These are phyloP conservation scores for Pyropia haitanensis DNA, from an alignment of 23 red algal genomes.

Conservation along the genomic window DNA sequence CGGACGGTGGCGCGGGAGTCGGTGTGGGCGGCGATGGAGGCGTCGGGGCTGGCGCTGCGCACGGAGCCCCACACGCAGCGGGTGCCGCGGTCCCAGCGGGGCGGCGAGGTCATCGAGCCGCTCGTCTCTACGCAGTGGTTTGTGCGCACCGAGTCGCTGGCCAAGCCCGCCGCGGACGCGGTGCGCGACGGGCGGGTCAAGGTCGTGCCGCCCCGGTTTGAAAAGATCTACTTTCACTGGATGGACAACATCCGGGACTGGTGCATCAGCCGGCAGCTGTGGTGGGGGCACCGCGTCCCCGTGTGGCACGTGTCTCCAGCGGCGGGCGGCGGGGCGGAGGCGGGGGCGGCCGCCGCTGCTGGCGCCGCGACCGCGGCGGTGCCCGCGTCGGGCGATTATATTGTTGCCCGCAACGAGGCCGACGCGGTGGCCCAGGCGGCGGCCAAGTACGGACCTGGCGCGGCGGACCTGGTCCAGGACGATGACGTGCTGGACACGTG, in stretches of 20 bases:
- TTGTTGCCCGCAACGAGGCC: conserved; percentile 71
- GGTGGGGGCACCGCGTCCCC: conserved; percentile 97
- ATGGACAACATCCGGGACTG: conserved; percentile 96
- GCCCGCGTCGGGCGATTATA: conserved; percentile 27
- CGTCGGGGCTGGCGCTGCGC: conserved; percentile 44
- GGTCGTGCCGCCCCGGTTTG: conserved; percentile 80
- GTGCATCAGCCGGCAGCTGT: conserved; percentile 95
- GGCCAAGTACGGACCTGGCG: conserved; percentile 28
- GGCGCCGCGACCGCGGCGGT: conserved; percentile 9
- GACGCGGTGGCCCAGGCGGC: conserved; percentile 42
- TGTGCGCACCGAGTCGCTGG: conserved; percentile 65
- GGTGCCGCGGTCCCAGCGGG: conserved; percentile 87
- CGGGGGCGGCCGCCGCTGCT: conserved; percentile 70
- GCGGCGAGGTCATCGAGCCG: conserved; percentile 92
- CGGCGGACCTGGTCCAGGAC: conserved; percentile 61
- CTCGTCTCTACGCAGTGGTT: conserved; percentile 96
- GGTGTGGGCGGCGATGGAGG: conserved; percentile 73
- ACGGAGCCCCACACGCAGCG: conserved; percentile 59
- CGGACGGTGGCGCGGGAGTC: conserved; percentile 64
- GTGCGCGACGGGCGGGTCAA: conserved; percentile 50
- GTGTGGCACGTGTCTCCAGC: conserved; percentile 73
- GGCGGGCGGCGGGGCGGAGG: conserved; percentile 49
- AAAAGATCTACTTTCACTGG: conserved; percentile 96
- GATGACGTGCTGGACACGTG: conserved; percentile 96
- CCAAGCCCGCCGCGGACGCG: conserved; percentile 48